Evolutionary conservation across 768 basidiomycete species (phyloP).

Genomic region (Russula earlei): DNA sequence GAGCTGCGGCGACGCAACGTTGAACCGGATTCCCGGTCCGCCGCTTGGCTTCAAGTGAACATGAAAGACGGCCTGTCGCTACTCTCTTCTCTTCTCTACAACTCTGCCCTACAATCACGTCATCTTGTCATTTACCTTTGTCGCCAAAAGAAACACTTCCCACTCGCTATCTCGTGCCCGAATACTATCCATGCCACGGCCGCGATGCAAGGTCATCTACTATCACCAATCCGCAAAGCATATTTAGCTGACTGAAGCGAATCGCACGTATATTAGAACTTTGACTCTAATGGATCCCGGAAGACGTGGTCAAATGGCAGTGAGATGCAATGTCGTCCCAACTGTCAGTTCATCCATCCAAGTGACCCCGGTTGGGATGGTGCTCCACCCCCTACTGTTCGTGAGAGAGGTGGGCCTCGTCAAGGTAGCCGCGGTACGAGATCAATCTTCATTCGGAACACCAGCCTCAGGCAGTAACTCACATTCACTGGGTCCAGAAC

Average conservation of each 20-base stretch:
- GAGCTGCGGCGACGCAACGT: no score
- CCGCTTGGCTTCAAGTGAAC: no score
- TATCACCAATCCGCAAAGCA: background rate
- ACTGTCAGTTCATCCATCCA: slow-evolving; percentile 12
- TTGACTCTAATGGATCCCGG: slow-evolving; percentile 3
- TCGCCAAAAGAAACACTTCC: background rate
- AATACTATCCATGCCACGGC: background rate
- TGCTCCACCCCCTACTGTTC: background rate
- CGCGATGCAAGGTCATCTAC: slow-evolving; percentile 1
- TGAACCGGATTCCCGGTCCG: background rate
- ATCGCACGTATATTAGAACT: background rate
- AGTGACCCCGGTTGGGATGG: slow-evolving; percentile 11
- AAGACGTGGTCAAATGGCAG: background rate
- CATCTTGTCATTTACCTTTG: no score
- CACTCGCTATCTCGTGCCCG: background rate
- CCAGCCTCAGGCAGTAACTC: background rate
- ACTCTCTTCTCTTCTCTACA: no score
- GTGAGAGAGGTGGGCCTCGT: slow-evolving; percentile 2
- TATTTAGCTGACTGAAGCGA: background rate
- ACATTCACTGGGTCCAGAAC: background rate
- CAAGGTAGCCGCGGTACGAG: slow-evolving; percentile 1
- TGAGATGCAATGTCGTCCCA: background rate
- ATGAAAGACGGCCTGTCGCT: no score
- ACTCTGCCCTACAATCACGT: no score
- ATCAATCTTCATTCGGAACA: background rate